phyloP scores from a whole-genome alignment of 345 rosid species.

The Sisymbrium altissimum region DNA sequence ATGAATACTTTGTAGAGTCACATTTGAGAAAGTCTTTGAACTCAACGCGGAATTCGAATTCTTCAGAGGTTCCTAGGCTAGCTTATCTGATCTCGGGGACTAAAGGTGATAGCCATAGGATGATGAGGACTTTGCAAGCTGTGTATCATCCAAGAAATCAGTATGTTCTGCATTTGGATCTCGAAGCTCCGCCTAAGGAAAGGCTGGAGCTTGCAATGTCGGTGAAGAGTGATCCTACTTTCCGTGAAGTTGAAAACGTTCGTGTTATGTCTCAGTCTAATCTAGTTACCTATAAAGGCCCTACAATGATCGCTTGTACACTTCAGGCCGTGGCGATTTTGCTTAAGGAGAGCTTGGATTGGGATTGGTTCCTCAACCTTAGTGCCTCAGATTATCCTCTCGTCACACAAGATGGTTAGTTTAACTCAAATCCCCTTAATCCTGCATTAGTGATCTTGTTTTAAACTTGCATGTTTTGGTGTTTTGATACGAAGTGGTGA shows the following conservation, averaged over 20 bases:
- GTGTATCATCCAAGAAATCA: constrained; percentile 91
- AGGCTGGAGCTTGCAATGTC: constrained; percentile 64
- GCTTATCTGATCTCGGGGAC: constrained; percentile 86
- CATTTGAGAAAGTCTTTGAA: constrained; percentile 46
- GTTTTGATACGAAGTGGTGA: background rate
- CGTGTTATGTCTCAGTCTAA: constrained; percentile 68
- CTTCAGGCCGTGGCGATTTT: constrained; percentile 83
- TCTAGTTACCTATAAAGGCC: constrained; percentile 83
- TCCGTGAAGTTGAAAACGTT: constrained; percentile 60
- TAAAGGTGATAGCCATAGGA: constrained; percentile 63
- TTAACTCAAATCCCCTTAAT: background rate
- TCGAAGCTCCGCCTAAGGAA: constrained; percentile 74
- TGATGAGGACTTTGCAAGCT: constrained; percentile 68
- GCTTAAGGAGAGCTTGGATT: constrained; percentile 68
- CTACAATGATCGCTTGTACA: constrained; percentile 91
- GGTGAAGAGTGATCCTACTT: constrained; percentile 49
- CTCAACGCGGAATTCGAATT: constrained; percentile 9
- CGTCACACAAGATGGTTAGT: constrained; percentile 85
- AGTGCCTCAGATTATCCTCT: constrained; percentile 95
- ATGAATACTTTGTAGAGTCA: constrained; percentile 72
- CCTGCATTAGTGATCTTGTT: background rate
- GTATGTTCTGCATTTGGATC: constrained; percentile 73
- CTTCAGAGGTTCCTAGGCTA: constrained; percentile 46
- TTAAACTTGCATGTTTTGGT: background rate
- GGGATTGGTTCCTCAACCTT: constrained; percentile 96